Evolutionary conservation across 352 stramenopile species (phyloP).

Genomic region (Phytophthora ohioensis): DNA sequence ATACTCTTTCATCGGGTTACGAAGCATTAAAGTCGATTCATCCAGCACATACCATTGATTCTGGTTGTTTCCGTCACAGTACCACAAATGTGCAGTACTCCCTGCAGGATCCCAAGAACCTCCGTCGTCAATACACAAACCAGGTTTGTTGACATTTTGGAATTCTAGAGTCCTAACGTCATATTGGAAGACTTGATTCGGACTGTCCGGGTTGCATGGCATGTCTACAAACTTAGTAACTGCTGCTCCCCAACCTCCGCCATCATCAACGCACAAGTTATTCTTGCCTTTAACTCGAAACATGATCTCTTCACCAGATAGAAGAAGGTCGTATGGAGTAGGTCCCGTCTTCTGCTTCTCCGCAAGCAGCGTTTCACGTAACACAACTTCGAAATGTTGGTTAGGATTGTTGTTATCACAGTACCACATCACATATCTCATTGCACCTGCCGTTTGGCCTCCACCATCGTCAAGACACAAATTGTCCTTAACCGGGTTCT

Average conservation of each 20-base stretch:
- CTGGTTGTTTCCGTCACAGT: conserved; percentile 32
- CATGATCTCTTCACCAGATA: conserved; percentile 31
- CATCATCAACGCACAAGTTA: conserved; percentile 48
- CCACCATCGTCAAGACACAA: conserved; percentile 45
- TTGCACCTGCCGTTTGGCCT: conserved; percentile 15
- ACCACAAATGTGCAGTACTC: conserved; percentile 23
- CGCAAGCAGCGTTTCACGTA: conserved; percentile 13
- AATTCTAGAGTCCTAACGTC: conserved; percentile 22
- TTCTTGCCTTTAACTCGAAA: conserved; percentile 36
- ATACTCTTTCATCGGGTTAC: conserved; percentile 40
- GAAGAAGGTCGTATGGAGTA: conserved; percentile 32
- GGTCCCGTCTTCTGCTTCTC: conserved; percentile 24
- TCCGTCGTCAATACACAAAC: conserved; percentile 32
- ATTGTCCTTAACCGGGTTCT: conserved; percentile 40
- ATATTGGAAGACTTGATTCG: conserved; percentile 35
- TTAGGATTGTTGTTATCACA: conserved; percentile 37
- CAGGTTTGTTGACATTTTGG: conserved; percentile 26
- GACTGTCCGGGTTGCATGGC: conserved; percentile 33
- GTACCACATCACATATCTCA: conserved; percentile 34
- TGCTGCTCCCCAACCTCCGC: conserved; percentile 28
- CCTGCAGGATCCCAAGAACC: conserved; percentile 11
- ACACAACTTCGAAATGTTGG: conserved; percentile 39
- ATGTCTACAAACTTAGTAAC: conserved; percentile 29
- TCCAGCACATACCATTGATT: conserved; percentile 44
- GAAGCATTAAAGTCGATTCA: conserved; percentile 39